These are phyloP conservation scores for Phlebiopsis gigantea DNA, from an alignment of 768 basidiomycete species.

Conservation along the genomic window DNA sequence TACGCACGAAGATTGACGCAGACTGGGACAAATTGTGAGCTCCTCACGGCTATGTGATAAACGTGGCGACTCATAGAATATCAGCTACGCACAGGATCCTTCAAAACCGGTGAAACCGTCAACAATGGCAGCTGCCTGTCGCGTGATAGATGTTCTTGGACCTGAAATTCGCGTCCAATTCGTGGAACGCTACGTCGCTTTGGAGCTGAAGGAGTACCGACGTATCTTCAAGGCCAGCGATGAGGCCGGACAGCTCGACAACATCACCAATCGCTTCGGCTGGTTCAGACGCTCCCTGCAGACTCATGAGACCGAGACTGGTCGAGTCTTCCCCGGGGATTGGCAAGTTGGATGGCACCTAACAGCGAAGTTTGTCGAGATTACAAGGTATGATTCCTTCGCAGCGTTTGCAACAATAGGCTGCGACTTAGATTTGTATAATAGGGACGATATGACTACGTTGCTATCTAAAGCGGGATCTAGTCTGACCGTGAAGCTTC, in stretches of 20 bases:
- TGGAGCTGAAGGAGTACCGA: constrained; percentile 93
- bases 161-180: constrained; percentile 75
- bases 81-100: constrained; percentile 77
- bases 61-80: too few relatives aligned
- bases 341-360: constrained; percentile 87
- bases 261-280: constrained; percentile 85
- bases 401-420: too few relatives aligned
- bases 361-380: constrained; percentile 81
- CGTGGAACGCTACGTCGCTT: constrained; percentile 82
- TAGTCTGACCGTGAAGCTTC: constrained; percentile 64
- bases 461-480: constrained; percentile 76
- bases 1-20: constrained; percentile 74
- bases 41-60: not conserved
- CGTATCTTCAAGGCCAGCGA: constrained; percentile 91
- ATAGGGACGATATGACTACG: constrained; percentile 78
- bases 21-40: constrained; percentile 93
- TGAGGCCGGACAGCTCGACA: constrained; percentile 96
- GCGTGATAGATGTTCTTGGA: constrained; percentile 87
- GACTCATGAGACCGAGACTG: constrained; percentile 84
- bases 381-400: constrained; percentile 79
- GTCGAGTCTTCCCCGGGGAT: constrained; percentile 60
- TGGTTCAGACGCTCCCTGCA: constrained; percentile 89
- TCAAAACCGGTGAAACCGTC: constrained; percentile 57
- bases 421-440: not conserved
- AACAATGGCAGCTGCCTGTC: constrained; percentile 75